Evolutionary conservation across 2,329 filamentous ascomycete genomes (phyloP).

Genomic region (Pseudogymnoascus sp.): DNA sequence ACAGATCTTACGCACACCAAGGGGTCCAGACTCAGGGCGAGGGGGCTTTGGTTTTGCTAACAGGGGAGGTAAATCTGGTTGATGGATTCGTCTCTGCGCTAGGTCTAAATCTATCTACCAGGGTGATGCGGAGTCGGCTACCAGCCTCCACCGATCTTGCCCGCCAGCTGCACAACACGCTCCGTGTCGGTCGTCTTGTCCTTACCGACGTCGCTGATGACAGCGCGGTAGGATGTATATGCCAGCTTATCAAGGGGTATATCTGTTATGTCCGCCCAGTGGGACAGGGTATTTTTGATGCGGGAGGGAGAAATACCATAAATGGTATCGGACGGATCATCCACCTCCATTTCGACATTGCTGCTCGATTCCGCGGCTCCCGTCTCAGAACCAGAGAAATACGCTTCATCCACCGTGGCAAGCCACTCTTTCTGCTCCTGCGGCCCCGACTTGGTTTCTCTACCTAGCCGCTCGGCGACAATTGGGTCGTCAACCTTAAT

Average conservation of each 20-base stretch:
- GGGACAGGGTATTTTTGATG: constrained; percentile 60
- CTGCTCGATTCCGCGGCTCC: constrained; percentile 16
- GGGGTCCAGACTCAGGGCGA: constrained; percentile 68
- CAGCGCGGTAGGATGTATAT: constrained; percentile 83
- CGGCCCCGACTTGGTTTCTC: constrained; percentile 54
- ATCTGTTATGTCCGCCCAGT: constrained; percentile 69
- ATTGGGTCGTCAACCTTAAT: constrained; percentile 80
- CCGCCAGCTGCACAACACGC: constrained; percentile 78
- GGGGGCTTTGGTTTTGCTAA: constrained; percentile 70
- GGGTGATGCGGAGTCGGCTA: constrained; percentile 34
- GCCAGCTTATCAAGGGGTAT: constrained; percentile 65
- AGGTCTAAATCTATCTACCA: constrained; percentile 14
- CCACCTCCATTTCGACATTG: constrained; percentile 21
- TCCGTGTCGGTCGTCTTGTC: constrained; percentile 62
- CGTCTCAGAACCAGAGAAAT: constrained; percentile 58
- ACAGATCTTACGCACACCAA: constrained; percentile 64
- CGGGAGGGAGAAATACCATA: constrained; percentile 59
- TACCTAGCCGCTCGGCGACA: constrained; percentile 42
- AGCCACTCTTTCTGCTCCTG: constrained; percentile 84
- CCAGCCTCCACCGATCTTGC: constrained; percentile 91
- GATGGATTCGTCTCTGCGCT: constrained; percentile 30
- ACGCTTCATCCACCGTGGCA: constrained; percentile 76
- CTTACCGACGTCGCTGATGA: constrained; percentile 93
- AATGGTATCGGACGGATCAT: constrained; percentile 38
- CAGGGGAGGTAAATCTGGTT: constrained; percentile 50